Conservation (phyloP, 768 basidiomycete species). For the Floccularia luteovirens region DNA sequence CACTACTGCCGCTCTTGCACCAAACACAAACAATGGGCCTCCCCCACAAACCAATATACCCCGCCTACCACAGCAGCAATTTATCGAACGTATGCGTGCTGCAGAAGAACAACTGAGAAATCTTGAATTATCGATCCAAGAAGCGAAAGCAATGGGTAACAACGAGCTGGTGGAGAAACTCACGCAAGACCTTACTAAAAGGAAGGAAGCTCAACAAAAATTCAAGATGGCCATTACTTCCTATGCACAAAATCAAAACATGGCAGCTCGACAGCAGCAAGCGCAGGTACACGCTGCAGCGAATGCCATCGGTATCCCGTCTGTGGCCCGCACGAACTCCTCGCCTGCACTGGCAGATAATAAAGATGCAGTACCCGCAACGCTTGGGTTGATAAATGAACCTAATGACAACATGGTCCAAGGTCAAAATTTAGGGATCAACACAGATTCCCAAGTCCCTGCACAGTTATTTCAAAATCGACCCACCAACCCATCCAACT, state of each 20-base stretch:
- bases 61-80: slow-evolving; percentile 3
- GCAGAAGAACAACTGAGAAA: slow-evolving; percentile 9
- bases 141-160: slow-evolving; percentile 12
- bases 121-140: slow-evolving; percentile 7
- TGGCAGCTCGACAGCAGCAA: slow-evolving; percentile 6
- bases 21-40: slow-evolving; percentile 9
- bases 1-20: slow-evolving; percentile 9
- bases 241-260: slow-evolving; percentile 6
- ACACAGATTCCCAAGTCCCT: neutral
- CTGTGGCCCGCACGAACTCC: neutral
- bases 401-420: neutral
- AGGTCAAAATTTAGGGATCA: too few species aligned
- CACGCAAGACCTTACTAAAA: slow-evolving; percentile 8
- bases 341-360: neutral
- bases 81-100: slow-evolving; percentile 8
- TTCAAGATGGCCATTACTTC: slow-evolving; percentile 4
- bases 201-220: slow-evolving; percentile 6
- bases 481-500: neutral
- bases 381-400: neutral
- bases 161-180: slow-evolving; percentile 8
- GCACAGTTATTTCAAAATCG: slow-evolving; percentile 1
- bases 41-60: neutral
- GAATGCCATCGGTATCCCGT: too few species aligned
- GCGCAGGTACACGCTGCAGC: neutral
- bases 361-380: neutral